These are phyloP conservation scores for Schizothecium vesticola DNA, from an alignment of 495 filamentous ascomycete species.

Conservation along the genomic window DNA sequence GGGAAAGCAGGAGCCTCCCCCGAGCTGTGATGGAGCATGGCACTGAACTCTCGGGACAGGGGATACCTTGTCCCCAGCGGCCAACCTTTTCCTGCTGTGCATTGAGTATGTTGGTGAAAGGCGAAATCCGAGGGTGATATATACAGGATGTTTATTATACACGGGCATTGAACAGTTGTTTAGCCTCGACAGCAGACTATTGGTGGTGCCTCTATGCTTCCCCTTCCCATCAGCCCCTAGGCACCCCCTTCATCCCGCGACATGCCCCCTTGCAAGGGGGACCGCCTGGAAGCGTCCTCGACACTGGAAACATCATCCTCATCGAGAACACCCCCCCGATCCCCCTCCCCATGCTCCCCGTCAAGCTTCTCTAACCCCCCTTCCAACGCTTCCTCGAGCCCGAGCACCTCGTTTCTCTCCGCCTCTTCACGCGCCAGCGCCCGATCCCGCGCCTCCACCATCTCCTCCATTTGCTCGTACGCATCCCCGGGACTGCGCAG, in stretches of 20 bases:
- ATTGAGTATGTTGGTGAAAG: not conserved
- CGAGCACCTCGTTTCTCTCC: not conserved
- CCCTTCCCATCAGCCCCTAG: not conserved
- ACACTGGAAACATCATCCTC: not conserved
- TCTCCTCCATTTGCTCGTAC: conserved; percentile 16
- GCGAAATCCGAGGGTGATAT: not conserved
- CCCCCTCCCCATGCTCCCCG: not conserved
- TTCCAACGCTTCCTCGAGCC: not conserved
- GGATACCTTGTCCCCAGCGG: not conserved
- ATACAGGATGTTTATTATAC: not conserved
- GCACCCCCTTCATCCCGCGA: not conserved
- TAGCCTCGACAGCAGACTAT: not conserved
- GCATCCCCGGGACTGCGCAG: conserved; percentile 16
- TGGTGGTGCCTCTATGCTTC: not conserved
- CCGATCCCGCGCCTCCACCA: not conserved
- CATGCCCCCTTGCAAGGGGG: not conserved
- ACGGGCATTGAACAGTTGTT: not conserved
- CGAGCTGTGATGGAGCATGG: not conserved
- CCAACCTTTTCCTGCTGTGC: not conserved
- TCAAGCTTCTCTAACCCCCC: not conserved
- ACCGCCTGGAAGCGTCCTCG: not conserved
- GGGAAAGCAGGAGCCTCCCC: not conserved
- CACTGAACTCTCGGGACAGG: not conserved
- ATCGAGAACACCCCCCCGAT: not conserved
- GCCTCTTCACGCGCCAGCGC: not conserved